Conservation (phyloP, 1,284 basidiomycete species). For the Naganishia liquefaciens region DNA sequence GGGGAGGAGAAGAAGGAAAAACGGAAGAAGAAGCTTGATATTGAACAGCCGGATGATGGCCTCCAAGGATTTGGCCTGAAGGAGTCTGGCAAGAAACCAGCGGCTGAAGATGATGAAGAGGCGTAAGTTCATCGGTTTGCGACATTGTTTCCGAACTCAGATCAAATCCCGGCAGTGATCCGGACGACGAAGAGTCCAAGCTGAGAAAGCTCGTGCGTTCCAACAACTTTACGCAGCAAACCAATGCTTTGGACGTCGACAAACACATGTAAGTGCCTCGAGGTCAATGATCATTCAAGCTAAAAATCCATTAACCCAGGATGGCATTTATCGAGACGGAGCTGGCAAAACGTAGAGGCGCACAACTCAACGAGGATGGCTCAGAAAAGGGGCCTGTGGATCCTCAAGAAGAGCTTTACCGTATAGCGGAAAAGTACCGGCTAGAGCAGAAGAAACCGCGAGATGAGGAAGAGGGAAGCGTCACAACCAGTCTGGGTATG, state of each 20-base stretch:
- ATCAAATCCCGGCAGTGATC: slow-evolving; percentile 29
- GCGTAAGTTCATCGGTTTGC: slow-evolving; percentile 57
- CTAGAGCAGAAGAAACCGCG: slow-evolving; percentile 43
- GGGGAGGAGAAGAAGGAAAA: slow-evolving; percentile 76
- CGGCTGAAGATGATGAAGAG: slow-evolving; percentile 60
- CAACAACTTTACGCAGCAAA: slow-evolving; percentile 96
- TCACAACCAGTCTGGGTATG: slow-evolving; percentile 90
- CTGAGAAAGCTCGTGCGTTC: slow-evolving; percentile 70
- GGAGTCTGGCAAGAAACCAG: slow-evolving; percentile 25
- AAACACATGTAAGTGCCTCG: slow-evolving; percentile 80
- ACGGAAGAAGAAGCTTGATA: slow-evolving; percentile 62
- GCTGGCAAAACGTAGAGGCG: slow-evolving; percentile 71
- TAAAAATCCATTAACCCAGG: slow-evolving; percentile 58
- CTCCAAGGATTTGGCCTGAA: slow-evolving; percentile 60
- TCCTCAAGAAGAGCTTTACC: slow-evolving; percentile 78
- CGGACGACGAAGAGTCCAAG: slow-evolving; percentile 66
- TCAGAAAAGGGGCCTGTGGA: slow-evolving; percentile 57
- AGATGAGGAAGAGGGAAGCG: slow-evolving; percentile 76
- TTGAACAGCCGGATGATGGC: slow-evolving; percentile 59
- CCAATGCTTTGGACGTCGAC: slow-evolving; percentile 91
- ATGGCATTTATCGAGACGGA: slow-evolving; percentile 97
- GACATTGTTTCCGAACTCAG: not conserved
- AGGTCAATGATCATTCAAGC: not conserved
- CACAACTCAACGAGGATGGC: slow-evolving; percentile 56
- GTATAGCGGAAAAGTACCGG: slow-evolving; percentile 67